Conservation (phyloP, 2,329 filamentous ascomycete genomes). For the Aspergillus oerlinghausenensis region DNA sequence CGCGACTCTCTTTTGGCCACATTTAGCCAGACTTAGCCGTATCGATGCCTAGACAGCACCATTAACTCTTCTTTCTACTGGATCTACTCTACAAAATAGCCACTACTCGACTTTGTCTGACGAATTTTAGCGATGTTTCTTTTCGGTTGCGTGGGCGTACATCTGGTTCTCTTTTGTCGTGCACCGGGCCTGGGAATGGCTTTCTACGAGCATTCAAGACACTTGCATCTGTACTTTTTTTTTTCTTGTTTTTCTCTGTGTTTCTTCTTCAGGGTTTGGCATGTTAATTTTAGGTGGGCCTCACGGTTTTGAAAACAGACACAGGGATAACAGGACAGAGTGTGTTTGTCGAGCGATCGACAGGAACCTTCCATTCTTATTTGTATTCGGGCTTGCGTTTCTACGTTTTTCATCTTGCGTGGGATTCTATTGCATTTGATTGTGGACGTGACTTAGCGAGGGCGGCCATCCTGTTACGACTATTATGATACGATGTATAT, state of each 20-base stretch:
- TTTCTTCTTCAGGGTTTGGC: slow-evolving; percentile 1
- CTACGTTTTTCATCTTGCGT: slow-evolving; percentile 2
- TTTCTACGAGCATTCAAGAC: slow-evolving; percentile 11
- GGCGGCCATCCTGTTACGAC: slow-evolving; percentile 19
- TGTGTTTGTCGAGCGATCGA: slow-evolving; percentile 2
- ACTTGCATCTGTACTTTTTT: slow-evolving; percentile 11
- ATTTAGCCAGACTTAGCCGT: slow-evolving; percentile 21
- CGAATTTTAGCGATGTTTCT: slow-evolving; percentile 21
- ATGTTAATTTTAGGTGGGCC: slow-evolving; percentile 3
- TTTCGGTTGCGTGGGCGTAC: slow-evolving; percentile 17
- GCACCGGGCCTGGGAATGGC: slow-evolving; percentile 10
- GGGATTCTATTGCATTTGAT: slow-evolving; percentile 16
- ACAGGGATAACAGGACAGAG: slow-evolving; percentile 8
- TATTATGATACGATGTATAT: slow-evolving; percentile 23
- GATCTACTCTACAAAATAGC: slow-evolving; percentile 19
- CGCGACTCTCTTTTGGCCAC: slow-evolving; percentile 14
- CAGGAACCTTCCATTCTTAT: not conserved
- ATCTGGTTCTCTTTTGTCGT: slow-evolving; percentile 9
- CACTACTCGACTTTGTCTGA: slow-evolving; percentile 12
- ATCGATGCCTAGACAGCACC: slow-evolving; percentile 23
- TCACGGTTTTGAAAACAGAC: slow-evolving; percentile 2
- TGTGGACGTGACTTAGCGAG: slow-evolving; percentile 11
- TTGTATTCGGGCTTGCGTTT: slow-evolving; percentile 8
- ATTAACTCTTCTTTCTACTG: slow-evolving; percentile 19
- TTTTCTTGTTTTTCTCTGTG: not conserved